phyloP scores from a whole-genome alignment of 441 rosid species.

The Gossypium gossypioides region DNA sequence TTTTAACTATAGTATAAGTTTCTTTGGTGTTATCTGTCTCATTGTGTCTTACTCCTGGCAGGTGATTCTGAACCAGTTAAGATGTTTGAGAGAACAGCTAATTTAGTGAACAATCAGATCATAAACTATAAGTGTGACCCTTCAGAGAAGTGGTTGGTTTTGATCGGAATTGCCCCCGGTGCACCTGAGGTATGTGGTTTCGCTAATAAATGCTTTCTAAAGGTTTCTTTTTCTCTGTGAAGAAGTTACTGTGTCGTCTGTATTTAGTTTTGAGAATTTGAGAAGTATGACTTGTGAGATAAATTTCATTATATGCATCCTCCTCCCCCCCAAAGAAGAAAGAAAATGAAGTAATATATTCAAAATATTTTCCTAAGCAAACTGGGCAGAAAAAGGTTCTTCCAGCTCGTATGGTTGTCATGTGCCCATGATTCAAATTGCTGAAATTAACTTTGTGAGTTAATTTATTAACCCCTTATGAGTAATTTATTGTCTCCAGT shows the following conservation, averaged over 20 bases:
- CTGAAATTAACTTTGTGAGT: neutral
- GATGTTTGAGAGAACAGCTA: constrained; percentile 98
- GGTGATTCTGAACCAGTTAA: constrained; percentile 96
- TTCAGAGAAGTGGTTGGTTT: constrained; percentile 91
- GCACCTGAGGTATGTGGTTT: constrained; percentile 71
- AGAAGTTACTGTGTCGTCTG: neutral
- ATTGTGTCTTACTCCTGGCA: constrained; percentile 18
- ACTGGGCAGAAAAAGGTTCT: neutral
- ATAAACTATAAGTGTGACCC: constrained; percentile 92
- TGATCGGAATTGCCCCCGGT: constrained; percentile 98
- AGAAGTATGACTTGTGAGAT: neutral
- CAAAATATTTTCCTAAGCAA: neutral
- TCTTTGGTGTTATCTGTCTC: neutral
- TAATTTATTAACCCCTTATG: neutral
- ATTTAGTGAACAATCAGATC: constrained; percentile 85
- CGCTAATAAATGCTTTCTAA: neutral
- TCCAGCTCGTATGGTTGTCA: neutral
- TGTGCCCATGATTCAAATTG: neutral
- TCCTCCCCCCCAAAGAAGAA: neutral
- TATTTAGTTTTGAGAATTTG: neutral
- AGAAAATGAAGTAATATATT: neutral
- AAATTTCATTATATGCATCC: neutral
- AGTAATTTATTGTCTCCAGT: neutral
- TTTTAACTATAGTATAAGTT: neutral
- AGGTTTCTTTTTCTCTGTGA: neutral